Evolutionary conservation across 2,329 filamentous ascomycete genomes (phyloP), one percentile per base, ranked within the genome.

Genomic region (Phialophora expanda): DNA sequence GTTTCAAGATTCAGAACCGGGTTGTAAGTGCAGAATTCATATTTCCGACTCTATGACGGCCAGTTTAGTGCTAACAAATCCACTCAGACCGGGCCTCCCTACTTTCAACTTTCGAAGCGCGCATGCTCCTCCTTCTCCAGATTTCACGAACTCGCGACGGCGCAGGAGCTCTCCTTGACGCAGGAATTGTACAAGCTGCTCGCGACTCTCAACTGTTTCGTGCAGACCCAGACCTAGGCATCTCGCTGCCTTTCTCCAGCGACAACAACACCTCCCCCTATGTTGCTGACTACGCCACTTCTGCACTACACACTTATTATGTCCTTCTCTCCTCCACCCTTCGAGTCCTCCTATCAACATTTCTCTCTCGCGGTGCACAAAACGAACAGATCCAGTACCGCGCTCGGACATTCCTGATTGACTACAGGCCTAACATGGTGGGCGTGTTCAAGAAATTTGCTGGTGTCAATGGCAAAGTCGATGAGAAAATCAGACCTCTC

Each of bases 381-480:
- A 97, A 96, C 76, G 86, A 88, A 63, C 84, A 87, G 66, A 86
- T 86, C 1, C 78, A 93, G 48, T 85, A 89, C 48, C 91, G 93
- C 75, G 93, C 90, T 0, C 87, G 90, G 63, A 84, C 84, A 41
- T 99, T 99, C 79, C 81, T 99, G 66, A 85, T 86, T 5, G 90
- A 95, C 70, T 92, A 97, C 76, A 85, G 94, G 68, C 87, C 89
- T 76, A 87, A 93, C 64, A 91, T 98, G 73, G 87, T 95, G 69
- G 90, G 93, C 54, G 89, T 96, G 22, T 91, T 99, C 74, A 99
- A 99, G 81, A 85, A 93, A 71, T 91, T 91, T 72, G 91, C 91
- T 0, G 91, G 91, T 56, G 90, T 96, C 64, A 90, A 90, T 20
- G 78, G 80, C 46, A 76, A 79, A 38, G 76, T 78, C 20, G 67